Base-by-base conservation (phyloP, 345 rosid species). In the Raphanus raphanistrum region DNA sequence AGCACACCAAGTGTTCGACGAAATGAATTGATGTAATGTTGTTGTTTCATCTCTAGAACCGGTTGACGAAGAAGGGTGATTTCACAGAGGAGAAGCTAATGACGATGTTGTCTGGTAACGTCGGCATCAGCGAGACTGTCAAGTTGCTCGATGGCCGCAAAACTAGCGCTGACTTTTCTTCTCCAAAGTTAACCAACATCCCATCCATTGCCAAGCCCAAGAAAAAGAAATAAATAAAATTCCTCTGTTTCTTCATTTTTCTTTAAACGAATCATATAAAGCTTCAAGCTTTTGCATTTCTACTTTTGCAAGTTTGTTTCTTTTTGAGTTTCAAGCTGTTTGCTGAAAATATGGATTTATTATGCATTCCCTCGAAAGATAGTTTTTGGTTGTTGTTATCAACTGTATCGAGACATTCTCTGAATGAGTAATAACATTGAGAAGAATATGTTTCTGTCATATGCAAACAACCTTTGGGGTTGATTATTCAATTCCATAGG, bases 11-110 rank as follows among this genome's bases (percentile, higher is more conserved):
- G 2, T 72, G 81, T 78, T 78, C 63, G 77, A 78, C 66, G 77
- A 58, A 78, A 65, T n/a, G 10, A 60, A 33, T 27, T 63, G 50
- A 38, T 61, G 25, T 15, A 21, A 21, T 59, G 50, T 5, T 13
- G 9, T n/a, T 59, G 74, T 72, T 45, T 59, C 28, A 66, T 57
- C 29, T 25, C 0, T 66, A 78, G 81, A 28, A 57, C 8, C 81
- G 81, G 0, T 36, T 78, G 81, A 32, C 77, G 25, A 78, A 78
- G 81, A 78, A 78, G 61, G 77, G 81, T 45, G 81, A 72, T 16
- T 78, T 66, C 77, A 41, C 81, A 1, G 77, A 72, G 73, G 10
- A 45, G 55, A 78, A 78, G 25, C 63, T 78, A 2, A 32, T 6
- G 68, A 66, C 41, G 33, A 65, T 78, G 73, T 43, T 78, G 66